A percentile compares a stretch with the other conserved stretches of the same genome.
Conservation (phyloP, 768 basidiomycete genomes). For the Mycena capillaripes region DNA sequence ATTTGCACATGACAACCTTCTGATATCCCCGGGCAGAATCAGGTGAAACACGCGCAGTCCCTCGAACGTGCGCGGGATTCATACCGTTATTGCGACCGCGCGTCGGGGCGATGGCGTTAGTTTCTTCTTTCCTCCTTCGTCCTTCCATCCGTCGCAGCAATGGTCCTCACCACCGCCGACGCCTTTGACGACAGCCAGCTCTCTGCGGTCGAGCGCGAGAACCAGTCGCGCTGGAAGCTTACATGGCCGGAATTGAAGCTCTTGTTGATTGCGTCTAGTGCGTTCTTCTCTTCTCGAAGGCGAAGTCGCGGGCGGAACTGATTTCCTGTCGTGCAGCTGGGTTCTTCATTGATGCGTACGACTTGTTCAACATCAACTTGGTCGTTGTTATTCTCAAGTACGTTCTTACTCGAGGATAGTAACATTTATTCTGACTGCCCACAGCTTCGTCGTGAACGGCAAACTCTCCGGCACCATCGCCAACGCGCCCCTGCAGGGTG, state of each 20-base stretch:
- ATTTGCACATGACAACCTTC: no score
- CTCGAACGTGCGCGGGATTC: not conserved
- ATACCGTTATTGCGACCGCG: not conserved
- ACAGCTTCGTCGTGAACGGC: constrained; percentile 23
- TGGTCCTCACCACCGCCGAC: constrained; percentile 14
- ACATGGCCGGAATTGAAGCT: constrained; percentile 29
- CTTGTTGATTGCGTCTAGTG: constrained; percentile 23
- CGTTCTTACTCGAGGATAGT: not conserved
- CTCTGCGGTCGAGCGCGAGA: constrained; percentile 30
- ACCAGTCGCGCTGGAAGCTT: constrained; percentile 33
- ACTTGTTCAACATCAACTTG: constrained; percentile 33
- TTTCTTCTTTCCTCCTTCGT: not conserved
- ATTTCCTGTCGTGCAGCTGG: constrained; percentile 6
- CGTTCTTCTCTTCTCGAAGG: not conserved
- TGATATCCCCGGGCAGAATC: no score
- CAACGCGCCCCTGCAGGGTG: constrained; percentile 27
- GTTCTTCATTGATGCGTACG: constrained; percentile 33
- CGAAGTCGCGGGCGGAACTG: not conserved
- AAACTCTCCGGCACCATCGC: constrained; percentile 30
- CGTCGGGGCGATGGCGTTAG: not conserved
- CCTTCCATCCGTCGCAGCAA: not conserved
- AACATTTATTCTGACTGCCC: not conserved
- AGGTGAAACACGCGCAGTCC: not conserved
- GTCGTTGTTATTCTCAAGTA: constrained; percentile 32
- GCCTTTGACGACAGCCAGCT: constrained; percentile 33